Percentiles rank a stretch among this genome's conserved stretches.
These are phyloP conservation scores for Sporopachydermia lactativora DNA, from an alignment of 805 yeast species.

Conservation along the genomic window DNA sequence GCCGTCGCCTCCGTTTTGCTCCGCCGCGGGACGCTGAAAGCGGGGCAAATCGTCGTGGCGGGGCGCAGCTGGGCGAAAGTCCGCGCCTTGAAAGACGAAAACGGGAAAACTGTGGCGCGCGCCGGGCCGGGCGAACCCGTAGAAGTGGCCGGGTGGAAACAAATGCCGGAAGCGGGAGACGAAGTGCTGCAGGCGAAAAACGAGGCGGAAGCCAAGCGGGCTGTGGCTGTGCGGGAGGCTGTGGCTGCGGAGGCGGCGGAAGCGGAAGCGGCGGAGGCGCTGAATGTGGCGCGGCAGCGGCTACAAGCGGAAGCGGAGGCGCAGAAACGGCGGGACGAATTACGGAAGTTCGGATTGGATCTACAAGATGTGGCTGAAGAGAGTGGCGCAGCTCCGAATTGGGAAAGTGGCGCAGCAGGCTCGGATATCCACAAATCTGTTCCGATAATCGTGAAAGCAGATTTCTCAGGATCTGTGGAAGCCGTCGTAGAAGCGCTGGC, in stretches of 20 bases:
- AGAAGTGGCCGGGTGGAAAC: slow-evolving; percentile 90
- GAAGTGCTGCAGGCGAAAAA: slow-evolving; percentile 59
- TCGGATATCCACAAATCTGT: slow-evolving; percentile 21
- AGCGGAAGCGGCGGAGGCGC: slow-evolving; percentile 47
- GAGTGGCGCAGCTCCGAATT: slow-evolving; percentile 19
- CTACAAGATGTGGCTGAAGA: slow-evolving; percentile 29
- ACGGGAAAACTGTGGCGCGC: slow-evolving; percentile 41
- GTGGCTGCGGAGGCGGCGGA: slow-evolving; percentile 40
- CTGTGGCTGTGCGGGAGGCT: slow-evolving; percentile 45
- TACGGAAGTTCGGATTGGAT: slow-evolving; percentile 47
- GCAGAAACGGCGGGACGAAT: slow-evolving; percentile 39
- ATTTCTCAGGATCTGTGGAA: slow-evolving; percentile 90
- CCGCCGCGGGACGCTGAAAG: slow-evolving; percentile 58
- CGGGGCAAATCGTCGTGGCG: slow-evolving; percentile 67
- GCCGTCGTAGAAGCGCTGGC: slow-evolving; percentile 76
- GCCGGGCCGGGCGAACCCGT: slow-evolving; percentile 88
- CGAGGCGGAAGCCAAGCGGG: slow-evolving; percentile 67
- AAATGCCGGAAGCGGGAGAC: slow-evolving; percentile 84
- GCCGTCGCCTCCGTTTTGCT: slow-evolving; percentile 76
- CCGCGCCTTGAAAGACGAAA: slow-evolving; percentile 60
- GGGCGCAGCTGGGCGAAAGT: slow-evolving; percentile 83
- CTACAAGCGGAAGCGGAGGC: slow-evolving; percentile 37
- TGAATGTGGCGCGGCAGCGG: slow-evolving; percentile 53
- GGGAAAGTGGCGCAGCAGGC: slow-evolving; percentile 11
- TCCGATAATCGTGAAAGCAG: slow-evolving; percentile 71